Evolutionary conservation across 129 eudicot genomes (phyloP).

Genomic region (Flaveria trinervia): DNA sequence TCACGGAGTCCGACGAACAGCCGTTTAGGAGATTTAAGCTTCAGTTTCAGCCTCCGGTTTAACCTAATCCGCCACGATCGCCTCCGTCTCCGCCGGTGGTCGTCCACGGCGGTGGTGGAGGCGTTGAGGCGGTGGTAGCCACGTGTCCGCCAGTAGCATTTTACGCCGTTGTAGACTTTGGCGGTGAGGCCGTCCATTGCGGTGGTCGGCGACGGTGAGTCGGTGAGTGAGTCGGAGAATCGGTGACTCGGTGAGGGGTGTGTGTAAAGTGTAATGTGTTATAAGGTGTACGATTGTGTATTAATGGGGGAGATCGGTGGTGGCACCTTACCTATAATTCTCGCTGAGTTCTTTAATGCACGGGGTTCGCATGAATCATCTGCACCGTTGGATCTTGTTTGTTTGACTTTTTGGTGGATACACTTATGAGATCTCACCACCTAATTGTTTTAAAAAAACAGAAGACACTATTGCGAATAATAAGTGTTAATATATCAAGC

Average conservation of each 20-base stretch:
- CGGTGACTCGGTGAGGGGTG: not conserved
- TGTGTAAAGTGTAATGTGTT: no score
- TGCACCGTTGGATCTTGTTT: conserved; percentile 34
- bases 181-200: conserved; percentile 68
- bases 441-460: not conserved
- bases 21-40: conserved; percentile 33
- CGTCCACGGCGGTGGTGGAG: not conserved
- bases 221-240: not conserved
- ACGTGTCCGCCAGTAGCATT: conserved; percentile 59
- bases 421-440: conserved; percentile 22
- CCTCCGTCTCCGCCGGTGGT: conserved; percentile 1
- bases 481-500: no score
- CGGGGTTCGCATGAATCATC: conserved; percentile 11
- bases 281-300: not conserved
- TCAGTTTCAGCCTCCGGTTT: conserved; percentile 45
- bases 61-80: conserved; percentile 51
- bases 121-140: conserved; percentile 53
- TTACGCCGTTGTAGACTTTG: conserved; percentile 52
- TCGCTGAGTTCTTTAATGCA: conserved; percentile 31
- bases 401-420: conserved; percentile 30
- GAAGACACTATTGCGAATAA: no score
- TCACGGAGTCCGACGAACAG: conserved; percentile 56
- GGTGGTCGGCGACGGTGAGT: not conserved
- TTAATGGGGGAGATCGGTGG: conserved; percentile 29
- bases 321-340: conserved; percentile 34